Conservation (phyloP, 345 rosid genomes). For the Bretschneidera sinensis region DNA sequence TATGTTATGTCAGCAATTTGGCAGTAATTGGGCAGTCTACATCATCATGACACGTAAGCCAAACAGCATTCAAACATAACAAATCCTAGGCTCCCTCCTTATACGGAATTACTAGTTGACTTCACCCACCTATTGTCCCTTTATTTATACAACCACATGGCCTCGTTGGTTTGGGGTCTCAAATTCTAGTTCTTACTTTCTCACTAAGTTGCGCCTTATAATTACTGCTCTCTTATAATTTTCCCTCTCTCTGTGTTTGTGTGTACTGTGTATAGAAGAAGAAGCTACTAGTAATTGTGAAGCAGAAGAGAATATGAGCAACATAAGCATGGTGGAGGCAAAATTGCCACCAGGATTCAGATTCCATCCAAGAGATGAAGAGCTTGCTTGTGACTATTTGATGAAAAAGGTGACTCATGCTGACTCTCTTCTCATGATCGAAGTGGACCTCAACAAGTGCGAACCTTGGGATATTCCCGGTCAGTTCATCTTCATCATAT, state of each 20-base stretch:
- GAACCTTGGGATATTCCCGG: conserved; percentile 99
- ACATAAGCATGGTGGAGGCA: conserved; percentile 70
- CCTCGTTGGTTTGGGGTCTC: too few species aligned
- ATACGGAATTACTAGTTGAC: conserved; percentile 20
- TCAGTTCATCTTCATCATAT: conserved; percentile 16
- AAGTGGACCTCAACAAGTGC: conserved; percentile 87
- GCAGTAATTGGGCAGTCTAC: conserved; percentile 15
- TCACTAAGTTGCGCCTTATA: not conserved
- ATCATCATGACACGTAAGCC: conserved; percentile 12
- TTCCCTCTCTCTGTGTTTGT: too few species aligned
- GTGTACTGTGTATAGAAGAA: too few species aligned
- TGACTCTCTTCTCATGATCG: conserved; percentile 45
- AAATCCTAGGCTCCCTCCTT: too few species aligned
- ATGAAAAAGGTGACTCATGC: conserved; percentile 39
- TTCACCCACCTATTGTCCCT: too few species aligned
- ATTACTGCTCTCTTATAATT: too few species aligned
- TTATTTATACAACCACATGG: too few species aligned
- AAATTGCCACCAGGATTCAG: conserved; percentile 85
- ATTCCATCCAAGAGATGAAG: conserved; percentile 88
- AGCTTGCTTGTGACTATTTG: conserved; percentile 83
- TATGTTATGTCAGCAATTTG: conserved; percentile 16
- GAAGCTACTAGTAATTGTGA: too few species aligned
- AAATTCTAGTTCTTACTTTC: too few species aligned
- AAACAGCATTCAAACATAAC: not conserved
- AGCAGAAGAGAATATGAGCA: conserved; percentile 36